A percentile compares a stretch with the other conserved stretches of the same genome.
Conservation (phyloP, 1,284 basidiomycete species). For the Leccinum fallax region DNA sequence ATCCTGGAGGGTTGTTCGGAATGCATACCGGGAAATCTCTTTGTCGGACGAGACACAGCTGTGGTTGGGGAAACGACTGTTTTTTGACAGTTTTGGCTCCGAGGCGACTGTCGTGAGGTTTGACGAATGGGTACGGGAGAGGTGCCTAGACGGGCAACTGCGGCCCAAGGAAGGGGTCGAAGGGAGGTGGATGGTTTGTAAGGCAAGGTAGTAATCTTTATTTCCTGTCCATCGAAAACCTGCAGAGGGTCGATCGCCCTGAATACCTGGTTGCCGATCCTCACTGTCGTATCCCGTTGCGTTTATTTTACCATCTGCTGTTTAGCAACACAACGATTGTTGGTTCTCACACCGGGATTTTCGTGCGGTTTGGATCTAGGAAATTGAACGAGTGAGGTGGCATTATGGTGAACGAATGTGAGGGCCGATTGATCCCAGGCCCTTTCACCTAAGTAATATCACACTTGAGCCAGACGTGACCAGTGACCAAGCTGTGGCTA, state of each 20-base stretch:
- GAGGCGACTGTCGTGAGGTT: conserved; percentile 35
- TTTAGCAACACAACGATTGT: background rate
- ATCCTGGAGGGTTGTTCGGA: conserved; percentile 61
- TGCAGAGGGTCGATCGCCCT: background rate
- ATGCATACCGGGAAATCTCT: conserved; percentile 64
- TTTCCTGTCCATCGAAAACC: background rate
- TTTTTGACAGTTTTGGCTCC: conserved; percentile 34
- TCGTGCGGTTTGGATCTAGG: background rate
- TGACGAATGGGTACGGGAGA: conserved; percentile 52
- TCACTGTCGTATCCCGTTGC: background rate
- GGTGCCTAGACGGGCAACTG: conserved; percentile 46
- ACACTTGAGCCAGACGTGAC: background rate
- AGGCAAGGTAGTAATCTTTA: conserved; percentile 19
- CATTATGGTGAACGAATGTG: background rate
- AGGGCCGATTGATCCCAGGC: background rate
- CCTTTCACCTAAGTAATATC: background rate
- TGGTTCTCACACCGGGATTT: conserved; percentile 1
- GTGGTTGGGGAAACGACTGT: conserved; percentile 57
- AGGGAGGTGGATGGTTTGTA: conserved; percentile 59
- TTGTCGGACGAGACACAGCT: conserved; percentile 41
- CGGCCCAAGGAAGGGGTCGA: conserved; percentile 54
- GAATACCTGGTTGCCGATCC: background rate
- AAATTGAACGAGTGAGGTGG: background rate
- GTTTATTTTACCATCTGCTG: background rate
- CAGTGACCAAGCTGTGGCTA: background rate